phyloP scores from a whole-genome alignment of 1,139 yeast species.

The Pichia sp. region DNA sequence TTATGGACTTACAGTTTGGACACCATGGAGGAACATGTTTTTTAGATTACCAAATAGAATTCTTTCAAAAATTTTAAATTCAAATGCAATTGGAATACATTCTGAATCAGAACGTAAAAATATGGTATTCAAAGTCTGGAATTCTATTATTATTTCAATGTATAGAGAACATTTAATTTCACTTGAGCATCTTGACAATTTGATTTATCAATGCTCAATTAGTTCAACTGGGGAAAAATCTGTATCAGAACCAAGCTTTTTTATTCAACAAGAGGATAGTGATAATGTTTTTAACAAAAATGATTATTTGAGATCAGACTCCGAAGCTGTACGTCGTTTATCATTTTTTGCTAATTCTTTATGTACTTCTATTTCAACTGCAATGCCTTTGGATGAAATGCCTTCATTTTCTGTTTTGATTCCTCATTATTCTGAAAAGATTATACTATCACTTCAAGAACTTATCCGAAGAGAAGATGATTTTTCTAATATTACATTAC shows the following conservation, averaged over 20 bases:
- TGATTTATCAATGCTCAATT: conserved; percentile 93
- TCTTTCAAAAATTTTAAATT: conserved; percentile 38
- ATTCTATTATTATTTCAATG: conserved; percentile 49
- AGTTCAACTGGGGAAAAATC: conserved; percentile 89
- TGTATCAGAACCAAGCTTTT: conserved; percentile 96
- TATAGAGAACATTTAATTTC: conserved; percentile 71
- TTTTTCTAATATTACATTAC: conserved; percentile 90
- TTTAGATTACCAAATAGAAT: conserved; percentile 47
- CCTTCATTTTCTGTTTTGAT: conserved; percentile 97
- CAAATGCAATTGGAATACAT: conserved; percentile 30
- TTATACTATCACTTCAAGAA: conserved; percentile 87
- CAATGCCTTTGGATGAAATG: conserved; percentile 98
- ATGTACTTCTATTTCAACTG: conserved; percentile 97
- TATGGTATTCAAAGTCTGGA: conserved; percentile 47
- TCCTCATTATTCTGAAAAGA: conserved; percentile 97
- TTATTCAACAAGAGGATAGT: conserved; percentile 90
- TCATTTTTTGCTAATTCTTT: conserved; percentile 97
- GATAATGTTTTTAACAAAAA: conserved; percentile 17
- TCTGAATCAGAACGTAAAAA: conserved; percentile 30
- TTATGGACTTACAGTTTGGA: conserved; percentile 50
- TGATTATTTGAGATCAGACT: conserved; percentile 31
- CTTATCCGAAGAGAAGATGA: conserved; percentile 98
- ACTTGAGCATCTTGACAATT: conserved; percentile 95
- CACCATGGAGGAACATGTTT: conserved; percentile 53
- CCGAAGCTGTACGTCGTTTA: conserved; percentile 98